These are phyloP conservation scores for Trypanosoma lewisi DNA, from an alignment of 208 protist genomes.

Conservation along the genomic window DNA sequence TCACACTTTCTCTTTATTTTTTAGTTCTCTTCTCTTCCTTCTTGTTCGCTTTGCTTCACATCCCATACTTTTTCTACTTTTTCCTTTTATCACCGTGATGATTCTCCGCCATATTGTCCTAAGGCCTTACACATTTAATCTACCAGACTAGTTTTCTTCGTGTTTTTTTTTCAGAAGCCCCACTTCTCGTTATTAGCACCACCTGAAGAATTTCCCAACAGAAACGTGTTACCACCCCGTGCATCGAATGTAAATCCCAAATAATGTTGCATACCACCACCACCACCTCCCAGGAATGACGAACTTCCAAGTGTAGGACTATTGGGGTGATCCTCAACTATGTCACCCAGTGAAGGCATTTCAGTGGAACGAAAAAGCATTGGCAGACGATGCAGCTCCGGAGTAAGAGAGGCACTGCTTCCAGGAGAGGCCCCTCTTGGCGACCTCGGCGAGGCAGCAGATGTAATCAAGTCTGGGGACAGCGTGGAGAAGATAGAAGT, in stretches of 20 bases:
- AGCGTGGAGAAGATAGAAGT: background rate
- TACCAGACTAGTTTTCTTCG: too few relatives aligned
- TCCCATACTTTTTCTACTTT: too few relatives aligned
- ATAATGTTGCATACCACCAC: conserved; percentile 24
- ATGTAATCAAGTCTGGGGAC: background rate
- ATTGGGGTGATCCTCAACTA: background rate
- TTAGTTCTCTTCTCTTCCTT: too few relatives aligned
- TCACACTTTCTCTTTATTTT: too few relatives aligned
- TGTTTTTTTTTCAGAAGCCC: background rate
- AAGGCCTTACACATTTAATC: too few relatives aligned
- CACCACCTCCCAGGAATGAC: background rate
- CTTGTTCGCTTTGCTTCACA: too few relatives aligned
- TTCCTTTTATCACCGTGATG: background rate
- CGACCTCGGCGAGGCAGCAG: background rate
- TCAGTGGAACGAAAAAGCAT: background rate
- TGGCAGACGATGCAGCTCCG: background rate
- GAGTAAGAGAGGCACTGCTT: background rate
- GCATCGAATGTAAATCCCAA: conserved; percentile 27
- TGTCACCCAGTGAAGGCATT: background rate
- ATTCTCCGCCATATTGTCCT: too few relatives aligned
- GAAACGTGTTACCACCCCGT: conserved; percentile 4
- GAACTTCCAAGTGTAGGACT: background rate
- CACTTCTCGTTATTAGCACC: background rate
- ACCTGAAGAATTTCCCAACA: conserved; percentile 2
- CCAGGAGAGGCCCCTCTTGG: background rate